Conservation (phyloP, 2,329 filamentous ascomycete species). For the Diaporthe eres region DNA sequence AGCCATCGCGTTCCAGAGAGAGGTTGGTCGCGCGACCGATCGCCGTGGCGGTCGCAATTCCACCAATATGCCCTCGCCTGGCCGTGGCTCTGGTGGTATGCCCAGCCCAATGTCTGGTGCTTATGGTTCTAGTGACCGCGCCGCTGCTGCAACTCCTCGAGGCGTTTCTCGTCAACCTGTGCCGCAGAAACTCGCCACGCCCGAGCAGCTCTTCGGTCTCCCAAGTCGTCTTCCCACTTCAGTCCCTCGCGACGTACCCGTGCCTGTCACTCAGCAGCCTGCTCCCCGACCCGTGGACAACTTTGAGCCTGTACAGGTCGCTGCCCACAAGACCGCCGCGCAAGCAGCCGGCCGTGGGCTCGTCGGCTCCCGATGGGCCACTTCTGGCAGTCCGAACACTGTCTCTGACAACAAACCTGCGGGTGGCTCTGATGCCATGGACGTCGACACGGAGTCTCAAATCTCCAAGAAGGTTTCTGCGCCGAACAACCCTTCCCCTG, state of each 20-base stretch:
- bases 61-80: conserved; percentile 1
- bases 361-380: background rate
- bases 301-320: conserved; percentile 13
- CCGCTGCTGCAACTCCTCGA: background rate
- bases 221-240: background rate
- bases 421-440: background rate
- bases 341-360: background rate
- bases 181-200: background rate
- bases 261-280: background rate
- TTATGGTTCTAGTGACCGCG: background rate
- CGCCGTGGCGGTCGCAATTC: background rate
- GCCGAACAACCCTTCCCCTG: background rate
- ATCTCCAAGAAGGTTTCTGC: background rate
- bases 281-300: background rate
- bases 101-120: background rate
- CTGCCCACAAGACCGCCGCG: background rate
- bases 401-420: background rate
- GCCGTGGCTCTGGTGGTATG: background rate
- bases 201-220: conserved; percentile 16
- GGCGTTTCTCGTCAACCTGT: background rate
- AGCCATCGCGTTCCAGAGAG: background rate
- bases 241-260: background rate
- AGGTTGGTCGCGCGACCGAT: background rate
- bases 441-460: background rate
- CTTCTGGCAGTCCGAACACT: background rate